Evolutionary conservation across 352 stramenopile species (phyloP), one percentile per base, ranked within the genome.

Genomic region (Phytophthora europaea): DNA sequence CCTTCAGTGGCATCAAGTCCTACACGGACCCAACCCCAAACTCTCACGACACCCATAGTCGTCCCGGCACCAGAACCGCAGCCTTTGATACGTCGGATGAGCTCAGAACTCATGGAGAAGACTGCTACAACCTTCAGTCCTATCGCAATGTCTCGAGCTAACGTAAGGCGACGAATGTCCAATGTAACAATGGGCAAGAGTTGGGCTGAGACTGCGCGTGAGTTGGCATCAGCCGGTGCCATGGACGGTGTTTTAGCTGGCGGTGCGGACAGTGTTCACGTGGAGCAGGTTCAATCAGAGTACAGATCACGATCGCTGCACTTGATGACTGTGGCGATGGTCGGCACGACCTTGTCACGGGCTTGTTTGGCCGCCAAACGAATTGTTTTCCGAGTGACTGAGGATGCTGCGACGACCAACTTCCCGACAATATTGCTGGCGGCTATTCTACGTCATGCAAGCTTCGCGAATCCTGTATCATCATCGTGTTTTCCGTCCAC

Each of bases 371-470:
- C 72, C 16, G 76, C 73, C 12, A 90, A 81, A 31, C 80, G 80
- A 0, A 69, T 91, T 2, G 64, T 90, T 13, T 84, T 66, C 26
- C 84, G 84, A 1, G 36, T 91, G 13, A 77, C 73, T 0, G 79
- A 86, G 0, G 73, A 89, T 9, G 22, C 66, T 7, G 54, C 20
- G 22, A 53, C 67, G 7, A 59, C 50, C 0, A 31, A 26, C 6
- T 85, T 92, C 51, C 81, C 87, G 0, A 89, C 83, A 0, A 31
- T 74, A 6, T 16, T 92, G 6, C 38, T 94, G 0, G 87, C 70
- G 0, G 48, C 61, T 4, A 64, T 94, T 18, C 58, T 94, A 8
- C 80, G 82, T 0, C 65, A 85, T 22, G 76, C 76, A 2, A 75
- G 69, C n/a, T 90, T 88, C 45, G 47, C 80, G 0, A 69, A 56